A percentile compares a stretch with the other conserved stretches of the same genome.
Conservation (phyloP, 2,329 filamentous ascomycete species). For the Lachnellula hyalina region DNA sequence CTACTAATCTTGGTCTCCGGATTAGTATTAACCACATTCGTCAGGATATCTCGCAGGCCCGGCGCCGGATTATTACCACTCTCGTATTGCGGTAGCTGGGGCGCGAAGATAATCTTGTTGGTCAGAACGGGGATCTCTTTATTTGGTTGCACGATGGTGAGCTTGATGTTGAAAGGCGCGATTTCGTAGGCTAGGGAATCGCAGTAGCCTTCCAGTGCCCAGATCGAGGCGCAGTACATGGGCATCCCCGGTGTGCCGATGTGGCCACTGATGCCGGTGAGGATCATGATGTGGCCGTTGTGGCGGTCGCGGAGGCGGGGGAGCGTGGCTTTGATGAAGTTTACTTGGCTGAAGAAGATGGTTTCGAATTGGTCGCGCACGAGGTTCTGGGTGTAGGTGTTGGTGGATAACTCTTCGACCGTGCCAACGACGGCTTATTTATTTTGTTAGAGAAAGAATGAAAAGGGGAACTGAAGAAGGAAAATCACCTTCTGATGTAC, state of each 20-base stretch:
- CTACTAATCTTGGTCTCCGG: conserved; percentile 50
- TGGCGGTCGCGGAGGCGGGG: conserved; percentile 74
- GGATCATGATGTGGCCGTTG: conserved; percentile 82
- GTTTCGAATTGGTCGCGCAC: conserved; percentile 89
- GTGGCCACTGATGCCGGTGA: conserved; percentile 87
- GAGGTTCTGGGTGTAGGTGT: conserved; percentile 66
- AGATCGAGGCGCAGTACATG: conserved; percentile 87
- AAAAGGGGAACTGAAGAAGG: conserved; percentile 1
- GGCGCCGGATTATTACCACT: conserved; percentile 69
- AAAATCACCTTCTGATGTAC: conserved; percentile 70
- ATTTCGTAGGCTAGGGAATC: conserved; percentile 95
- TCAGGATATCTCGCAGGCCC: conserved; percentile 75
- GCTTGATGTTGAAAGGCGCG: conserved; percentile 91
- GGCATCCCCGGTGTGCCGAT: conserved; percentile 87
- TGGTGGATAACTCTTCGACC: conserved; percentile 81
- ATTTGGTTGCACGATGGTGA: conserved; percentile 93
- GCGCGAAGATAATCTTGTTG: conserved; percentile 80
- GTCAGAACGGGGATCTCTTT: conserved; percentile 86
- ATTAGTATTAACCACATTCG: conserved; percentile 70
- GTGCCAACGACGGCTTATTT: conserved; percentile 77
- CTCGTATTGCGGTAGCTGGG: conserved; percentile 66
- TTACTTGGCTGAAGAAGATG: conserved; percentile 93
- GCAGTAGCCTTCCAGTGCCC: conserved; percentile 94
- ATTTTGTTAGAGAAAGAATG: not conserved
- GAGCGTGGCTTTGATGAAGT: conserved; percentile 85